Evolutionary conservation across 2,329 filamentous ascomycete genomes (phyloP).

Genomic region (Aureobasidium leucospermi): DNA sequence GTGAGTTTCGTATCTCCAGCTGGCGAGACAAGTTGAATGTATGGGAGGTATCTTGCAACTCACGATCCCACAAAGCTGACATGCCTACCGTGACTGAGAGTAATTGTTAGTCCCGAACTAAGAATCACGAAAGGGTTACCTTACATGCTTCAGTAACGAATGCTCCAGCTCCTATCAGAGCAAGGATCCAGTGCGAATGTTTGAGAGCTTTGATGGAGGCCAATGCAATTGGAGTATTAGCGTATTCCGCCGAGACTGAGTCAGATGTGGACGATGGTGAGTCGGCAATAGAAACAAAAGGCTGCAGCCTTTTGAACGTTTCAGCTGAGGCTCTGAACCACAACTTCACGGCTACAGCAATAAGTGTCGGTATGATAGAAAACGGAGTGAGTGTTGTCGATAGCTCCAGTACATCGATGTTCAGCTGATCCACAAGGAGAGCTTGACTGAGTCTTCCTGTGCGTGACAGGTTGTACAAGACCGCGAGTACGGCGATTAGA

Average conservation of each 20-base stretch:
- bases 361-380: background rate
- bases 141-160: background rate
- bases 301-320: background rate
- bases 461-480: background rate
- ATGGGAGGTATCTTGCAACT: background rate
- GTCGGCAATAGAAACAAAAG: background rate
- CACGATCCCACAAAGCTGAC: constrained; percentile 1
- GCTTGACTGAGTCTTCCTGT: background rate
- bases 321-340: background rate
- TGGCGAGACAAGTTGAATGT: background rate
- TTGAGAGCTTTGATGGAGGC: background rate
- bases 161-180: background rate
- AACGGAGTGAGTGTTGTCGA: background rate
- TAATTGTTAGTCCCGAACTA: background rate
- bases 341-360: background rate
- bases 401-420: background rate
- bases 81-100: background rate
- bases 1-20: background rate
- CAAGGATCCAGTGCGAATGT: background rate
- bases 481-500: background rate
- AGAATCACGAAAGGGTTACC: background rate
- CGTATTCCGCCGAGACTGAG: background rate
- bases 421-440: background rate
- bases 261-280: background rate
- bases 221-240: background rate